phyloP scores from a whole-genome alignment of 306 rosid species.

The Dalbergia cultrata region DNA sequence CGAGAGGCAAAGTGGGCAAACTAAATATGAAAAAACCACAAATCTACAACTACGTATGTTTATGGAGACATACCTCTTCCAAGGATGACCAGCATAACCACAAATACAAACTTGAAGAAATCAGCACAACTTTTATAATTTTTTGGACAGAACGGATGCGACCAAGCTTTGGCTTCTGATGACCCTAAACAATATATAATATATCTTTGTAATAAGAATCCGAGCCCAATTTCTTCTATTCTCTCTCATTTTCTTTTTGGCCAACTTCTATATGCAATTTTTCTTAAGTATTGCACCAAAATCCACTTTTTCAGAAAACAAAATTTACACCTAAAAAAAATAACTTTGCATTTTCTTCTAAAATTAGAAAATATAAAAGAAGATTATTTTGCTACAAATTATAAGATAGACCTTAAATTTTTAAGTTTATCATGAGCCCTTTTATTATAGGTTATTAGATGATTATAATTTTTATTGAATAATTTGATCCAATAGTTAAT shows the following conservation, averaged over 20 bases:
- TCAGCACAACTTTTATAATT: conserved; percentile 19
- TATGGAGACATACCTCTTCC: conserved; percentile 39
- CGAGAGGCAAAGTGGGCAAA: background rate
- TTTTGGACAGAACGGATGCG: conserved; percentile 14
- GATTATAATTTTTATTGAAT: too few species aligned
- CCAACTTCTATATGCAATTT: too few species aligned
- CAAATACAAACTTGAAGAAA: background rate
- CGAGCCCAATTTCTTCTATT: too few species aligned
- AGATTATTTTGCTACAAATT: background rate
- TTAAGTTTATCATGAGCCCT: too few species aligned
- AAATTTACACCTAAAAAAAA: background rate
- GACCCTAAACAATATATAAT: background rate
- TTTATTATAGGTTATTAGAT: too few species aligned
- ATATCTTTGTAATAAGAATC: background rate
- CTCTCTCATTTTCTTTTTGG: too few species aligned
- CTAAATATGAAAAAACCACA: background rate
- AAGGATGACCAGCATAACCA: conserved; percentile 15
- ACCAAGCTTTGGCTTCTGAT: conserved; percentile 11
- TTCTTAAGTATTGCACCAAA: too few species aligned
- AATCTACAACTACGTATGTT: background rate
- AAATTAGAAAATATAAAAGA: background rate
- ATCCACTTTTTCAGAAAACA: background rate
- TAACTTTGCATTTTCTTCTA: background rate
- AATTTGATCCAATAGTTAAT: too few species aligned
- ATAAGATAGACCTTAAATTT: too few species aligned